Evolutionary conservation across 2,329 filamentous ascomycete genomes (phyloP).

Genomic region (Colletotrichum cereale): DNA sequence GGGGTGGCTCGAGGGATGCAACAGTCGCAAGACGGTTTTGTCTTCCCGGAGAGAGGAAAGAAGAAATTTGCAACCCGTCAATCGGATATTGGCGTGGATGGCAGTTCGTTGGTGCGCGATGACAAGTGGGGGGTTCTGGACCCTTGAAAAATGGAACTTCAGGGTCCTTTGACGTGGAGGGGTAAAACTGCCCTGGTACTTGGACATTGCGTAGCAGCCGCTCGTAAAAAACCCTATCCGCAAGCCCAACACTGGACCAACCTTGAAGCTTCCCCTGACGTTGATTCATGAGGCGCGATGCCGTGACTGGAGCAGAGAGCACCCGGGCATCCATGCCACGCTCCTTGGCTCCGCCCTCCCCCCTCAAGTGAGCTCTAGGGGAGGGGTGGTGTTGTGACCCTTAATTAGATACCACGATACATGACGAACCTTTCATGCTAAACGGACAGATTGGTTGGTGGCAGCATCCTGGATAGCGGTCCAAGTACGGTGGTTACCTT

Average conservation of each 20-base stretch:
- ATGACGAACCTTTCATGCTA: not conserved
- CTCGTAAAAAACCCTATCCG: not conserved
- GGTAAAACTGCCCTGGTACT: conserved; percentile 21
- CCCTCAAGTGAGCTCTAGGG: not conserved
- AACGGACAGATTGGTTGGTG: not conserved
- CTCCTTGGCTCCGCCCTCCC: not conserved
- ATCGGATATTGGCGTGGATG: conserved; percentile 37
- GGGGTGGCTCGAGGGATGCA: conserved; percentile 6
- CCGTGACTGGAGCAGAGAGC: conserved; percentile 14
- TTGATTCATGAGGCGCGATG: conserved; percentile 7
- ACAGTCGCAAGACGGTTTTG: not conserved
- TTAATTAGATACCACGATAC: not conserved
- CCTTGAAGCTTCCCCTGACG: not conserved
- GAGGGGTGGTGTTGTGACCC: not conserved
- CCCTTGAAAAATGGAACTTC: conserved; percentile 41
- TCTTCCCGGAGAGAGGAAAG: conserved; percentile 5
- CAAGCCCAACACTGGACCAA: not conserved
- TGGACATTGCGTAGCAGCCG: conserved; percentile 8
- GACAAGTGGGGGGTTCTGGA: conserved; percentile 38
- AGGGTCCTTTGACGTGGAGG: conserved; percentile 38
- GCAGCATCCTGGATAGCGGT: not conserved
- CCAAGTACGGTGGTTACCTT: too few relatives aligned
- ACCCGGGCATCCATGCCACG: not conserved
- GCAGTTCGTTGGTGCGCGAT: conserved; percentile 32
- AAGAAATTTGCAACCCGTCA: conserved; percentile 39